Evolutionary conservation across 768 basidiomycete genomes (phyloP), one percentile per base, ranked within the genome.

Genomic region (Rhodocollybia butyracea): DNA sequence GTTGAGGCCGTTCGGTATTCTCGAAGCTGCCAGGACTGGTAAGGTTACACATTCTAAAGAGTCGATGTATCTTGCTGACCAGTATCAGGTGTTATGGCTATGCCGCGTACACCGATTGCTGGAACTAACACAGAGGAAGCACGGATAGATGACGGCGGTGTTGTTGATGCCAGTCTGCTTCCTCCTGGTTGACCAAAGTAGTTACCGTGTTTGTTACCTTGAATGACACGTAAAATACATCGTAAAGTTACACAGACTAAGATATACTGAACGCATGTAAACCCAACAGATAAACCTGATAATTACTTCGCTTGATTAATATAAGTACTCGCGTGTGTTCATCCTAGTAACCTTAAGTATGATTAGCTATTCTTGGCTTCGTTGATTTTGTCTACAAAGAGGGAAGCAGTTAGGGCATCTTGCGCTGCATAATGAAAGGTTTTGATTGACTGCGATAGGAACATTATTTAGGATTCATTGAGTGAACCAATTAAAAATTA

Each of bases 1-100:
- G 41, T 73, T 98, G 63, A 89, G 94, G 68, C 95, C 96, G 8
- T 99, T 95, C 62, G 97, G 97, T 34, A 84, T 99, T 52, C 80
- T 99, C 51, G 97, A 99, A 75, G 89, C 93, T 27, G 95, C 97
- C 21, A 77, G 97, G 54, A 94, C 94, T 31, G 96, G 95, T 95
- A 58, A 56, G 83, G 75, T 47, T 17, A 57, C 29, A 51, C 39
- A 21, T 46, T 13, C 59, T 30, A 39, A n/a, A 51, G 27, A 41
- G 27, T 17, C 30, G 31, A 40, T 46, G 27, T 56, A 59, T 26
- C 59, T 40, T 24, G 19, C 54, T 32, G 51, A 27, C 47, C 15
- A 45, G 50, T 48, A 31, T 5, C 59, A 96, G 95, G 95, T 66
- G 74, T 91, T 36, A 99, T 99, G 96, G 95, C 91, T 5, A 97